phyloP scores from a whole-genome alignment of 148 eudicot genomes.

The Chenopodium quinoa region DNA sequence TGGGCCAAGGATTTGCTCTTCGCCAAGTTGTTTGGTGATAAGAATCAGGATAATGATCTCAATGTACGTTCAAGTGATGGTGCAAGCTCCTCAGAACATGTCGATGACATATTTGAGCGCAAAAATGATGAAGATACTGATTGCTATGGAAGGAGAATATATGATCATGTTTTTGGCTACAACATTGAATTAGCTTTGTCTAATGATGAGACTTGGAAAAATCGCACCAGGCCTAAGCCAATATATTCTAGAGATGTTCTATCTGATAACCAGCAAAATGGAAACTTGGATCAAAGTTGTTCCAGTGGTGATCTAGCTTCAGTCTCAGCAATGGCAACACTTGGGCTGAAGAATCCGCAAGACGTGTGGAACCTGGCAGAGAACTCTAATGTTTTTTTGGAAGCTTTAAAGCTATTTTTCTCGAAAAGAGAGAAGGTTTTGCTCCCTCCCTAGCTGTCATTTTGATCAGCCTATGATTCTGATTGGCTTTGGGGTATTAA shows the following conservation, averaged over 20 bases:
- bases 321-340: constrained; percentile 81
- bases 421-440: constrained; percentile 67
- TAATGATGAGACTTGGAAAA: constrained; percentile 95
- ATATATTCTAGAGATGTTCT: constrained; percentile 61
- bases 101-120: constrained; percentile 79
- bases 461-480: constrained; percentile 7
- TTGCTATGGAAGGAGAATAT: constrained; percentile 73
- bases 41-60: constrained; percentile 88
- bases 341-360: constrained; percentile 91
- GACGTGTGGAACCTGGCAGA: constrained; percentile 86
- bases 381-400: constrained; percentile 71
- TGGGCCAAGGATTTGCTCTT: constrained; percentile 99
- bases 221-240: constrained; percentile 80
- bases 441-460: background rate
- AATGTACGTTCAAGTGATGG: constrained; percentile 86
- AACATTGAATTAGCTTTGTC: constrained; percentile 87
- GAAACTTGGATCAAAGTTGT: constrained; percentile 39
- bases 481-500: constrained; percentile 3
- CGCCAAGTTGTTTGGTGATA: constrained; percentile 88
- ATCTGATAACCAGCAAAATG: constrained; percentile 51
- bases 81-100: constrained; percentile 64
- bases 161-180: constrained; percentile 93
- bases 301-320: constrained; percentile 43
- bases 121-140: constrained; percentile 64
- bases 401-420: constrained; percentile 72